Evolutionary conservation across 1,139 yeast species (phyloP).

Genomic region (Pichia sp.): DNA sequence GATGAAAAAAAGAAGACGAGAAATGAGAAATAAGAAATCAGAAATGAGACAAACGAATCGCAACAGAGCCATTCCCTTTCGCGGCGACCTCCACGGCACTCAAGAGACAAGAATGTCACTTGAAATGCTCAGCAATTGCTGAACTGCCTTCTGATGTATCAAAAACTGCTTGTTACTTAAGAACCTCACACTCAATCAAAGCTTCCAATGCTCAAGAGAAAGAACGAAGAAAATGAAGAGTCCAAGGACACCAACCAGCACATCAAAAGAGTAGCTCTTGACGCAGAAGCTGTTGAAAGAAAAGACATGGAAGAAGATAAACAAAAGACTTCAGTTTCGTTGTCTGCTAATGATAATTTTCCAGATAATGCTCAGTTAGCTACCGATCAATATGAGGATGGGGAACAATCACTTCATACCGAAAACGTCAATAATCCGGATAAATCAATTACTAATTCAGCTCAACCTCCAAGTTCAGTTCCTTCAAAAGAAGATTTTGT

Average conservation of each 20-base stretch:
- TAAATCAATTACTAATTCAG: not conserved
- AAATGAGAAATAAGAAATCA: not conserved
- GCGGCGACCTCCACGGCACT: not conserved
- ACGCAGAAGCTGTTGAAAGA: conserved; percentile 40
- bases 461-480: conserved; percentile 9
- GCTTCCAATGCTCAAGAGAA: conserved; percentile 48
- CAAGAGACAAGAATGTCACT: not conserved
- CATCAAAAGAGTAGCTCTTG: conserved; percentile 63
- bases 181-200: too few relatives aligned
- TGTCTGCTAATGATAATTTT: not conserved
- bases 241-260: conserved; percentile 24
- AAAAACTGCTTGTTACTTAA: too few relatives aligned
- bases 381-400: not conserved
- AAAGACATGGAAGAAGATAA: conserved; percentile 32
- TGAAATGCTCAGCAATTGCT: not conserved
- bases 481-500: conserved; percentile 12
- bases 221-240: conserved; percentile 49
- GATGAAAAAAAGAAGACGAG: not conserved
- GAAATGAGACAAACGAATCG: not conserved
- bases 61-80: not conserved
- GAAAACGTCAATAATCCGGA: not conserved
- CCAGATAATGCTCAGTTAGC: not conserved
- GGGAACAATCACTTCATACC: not conserved
- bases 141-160: too few relatives aligned
- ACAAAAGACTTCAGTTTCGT: conserved; percentile 39